phyloP scores from a whole-genome alignment of 208 protist genomes.

The Wallacemonas collosoma region DNA sequence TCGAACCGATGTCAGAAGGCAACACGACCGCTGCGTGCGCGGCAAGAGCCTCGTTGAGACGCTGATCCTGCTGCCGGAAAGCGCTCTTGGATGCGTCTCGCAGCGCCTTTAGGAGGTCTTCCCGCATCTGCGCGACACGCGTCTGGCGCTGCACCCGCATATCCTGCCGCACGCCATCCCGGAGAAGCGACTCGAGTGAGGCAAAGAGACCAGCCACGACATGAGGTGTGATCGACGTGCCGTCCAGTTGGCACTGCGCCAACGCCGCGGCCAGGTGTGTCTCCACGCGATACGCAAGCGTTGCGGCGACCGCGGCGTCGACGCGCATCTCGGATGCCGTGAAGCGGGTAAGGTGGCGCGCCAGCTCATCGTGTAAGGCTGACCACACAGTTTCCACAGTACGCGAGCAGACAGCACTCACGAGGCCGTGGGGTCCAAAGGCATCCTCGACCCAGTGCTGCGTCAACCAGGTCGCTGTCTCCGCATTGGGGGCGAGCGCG shows the following conservation, averaged over 20 bases:
- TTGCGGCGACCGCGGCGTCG: neutral
- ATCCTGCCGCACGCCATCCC: neutral
- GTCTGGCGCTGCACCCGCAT: neutral
- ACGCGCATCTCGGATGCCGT: neutral
- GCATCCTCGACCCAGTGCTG: conserved; percentile 1
- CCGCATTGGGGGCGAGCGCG: neutral
- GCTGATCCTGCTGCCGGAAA: conserved; percentile 11
- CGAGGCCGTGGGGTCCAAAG: conserved; percentile 1
- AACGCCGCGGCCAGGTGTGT: neutral
- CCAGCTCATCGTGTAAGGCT: neutral
- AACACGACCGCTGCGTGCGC: neutral
- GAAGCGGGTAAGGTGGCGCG: neutral
- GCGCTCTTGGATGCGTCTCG: conserved; percentile 1
- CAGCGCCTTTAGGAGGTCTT: neutral
- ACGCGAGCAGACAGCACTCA: neutral
- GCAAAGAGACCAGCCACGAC: neutral
- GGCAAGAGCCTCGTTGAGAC: neutral
- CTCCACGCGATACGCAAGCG: neutral
- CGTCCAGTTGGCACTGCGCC: conserved; percentile 12
- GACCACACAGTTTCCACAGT: neutral
- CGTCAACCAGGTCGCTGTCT: neutral
- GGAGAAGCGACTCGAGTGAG: neutral
- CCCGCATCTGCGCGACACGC: neutral
- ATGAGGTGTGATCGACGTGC: neutral
- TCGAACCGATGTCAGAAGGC: no score